Base-by-base conservation (phyloP, 106 monocot genomes). In the Chionographis japonica region DNA sequence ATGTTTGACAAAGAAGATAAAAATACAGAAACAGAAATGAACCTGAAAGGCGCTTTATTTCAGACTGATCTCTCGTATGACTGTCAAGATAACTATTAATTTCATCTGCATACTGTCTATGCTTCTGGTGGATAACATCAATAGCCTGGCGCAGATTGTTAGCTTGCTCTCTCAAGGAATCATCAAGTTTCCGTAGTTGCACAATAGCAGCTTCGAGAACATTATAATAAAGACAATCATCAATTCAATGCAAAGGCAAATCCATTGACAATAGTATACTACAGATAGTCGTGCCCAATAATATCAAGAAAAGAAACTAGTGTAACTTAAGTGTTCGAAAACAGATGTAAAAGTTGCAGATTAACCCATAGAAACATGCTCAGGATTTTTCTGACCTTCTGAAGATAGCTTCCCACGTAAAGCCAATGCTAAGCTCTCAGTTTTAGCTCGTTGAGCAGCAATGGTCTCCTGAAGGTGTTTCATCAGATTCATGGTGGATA, bases 31-130 rank as follows among this genome's bases (percentile, higher is more conserved):
- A 49, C 10, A 75, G 65, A 16, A 56, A 36, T 58, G 51, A 72
- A 98, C 97, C 92, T 90, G 89, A 92, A 69, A 98, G 86, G 17
- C 72, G 74, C 62, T 90, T 85, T 64, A 92, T 83, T 68, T 85
- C 89, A 52, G 80, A 79, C 61, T 87, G 77, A 58, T 85, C 87
- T 59, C 61, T 85, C 38, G 78, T 72, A 85, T 81, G 66, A 13
- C 65, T 76, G 12, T 72, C 80, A 41, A 63, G 54, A 58, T 85
- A 85, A 63, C 61, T 27, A 57, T 71, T 74, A 63, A 92, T 84
- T 60, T 92, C 89, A 74, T 87, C 76, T 35, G 77, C 53, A 73
- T 79, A 92, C 46, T 71, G 68, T 57, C 71, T 78, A 81, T 92
- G 87, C 72, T 85, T 89, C 69, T 66, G 39, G 68, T 83, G 80